phyloP scores from a whole-genome alignment of 305 asterid species.

The Fraxinus latifolia region DNA sequence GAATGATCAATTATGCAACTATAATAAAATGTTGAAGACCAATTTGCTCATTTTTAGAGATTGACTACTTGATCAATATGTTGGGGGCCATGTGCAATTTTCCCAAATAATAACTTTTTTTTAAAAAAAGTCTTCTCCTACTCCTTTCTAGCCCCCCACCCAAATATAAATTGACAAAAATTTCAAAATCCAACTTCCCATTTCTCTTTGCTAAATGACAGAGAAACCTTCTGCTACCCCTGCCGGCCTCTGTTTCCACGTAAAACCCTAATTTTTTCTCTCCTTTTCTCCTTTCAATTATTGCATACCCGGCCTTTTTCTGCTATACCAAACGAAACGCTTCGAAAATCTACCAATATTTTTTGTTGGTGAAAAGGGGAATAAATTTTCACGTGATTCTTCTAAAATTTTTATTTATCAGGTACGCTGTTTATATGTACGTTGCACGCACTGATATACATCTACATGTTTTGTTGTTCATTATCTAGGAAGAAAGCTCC shows the following conservation, averaged over 20 bases:
- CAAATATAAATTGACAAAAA: background rate
- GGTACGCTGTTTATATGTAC: background rate
- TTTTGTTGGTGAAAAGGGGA: slow-evolving; percentile 3
- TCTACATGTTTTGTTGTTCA: background rate
- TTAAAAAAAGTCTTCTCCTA: slow-evolving; percentile 1
- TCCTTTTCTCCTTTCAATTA: background rate
- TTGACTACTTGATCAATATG: background rate
- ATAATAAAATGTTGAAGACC: background rate
- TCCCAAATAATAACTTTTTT: background rate
- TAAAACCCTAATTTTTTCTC: background rate
- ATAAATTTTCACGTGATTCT: slow-evolving; percentile 5
- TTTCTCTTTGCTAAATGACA: background rate
- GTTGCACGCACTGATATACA: background rate
- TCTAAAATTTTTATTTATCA: background rate
- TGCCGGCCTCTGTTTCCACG: background rate
- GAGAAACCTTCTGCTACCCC: background rate
- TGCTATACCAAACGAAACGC: background rate
- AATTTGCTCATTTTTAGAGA: background rate
- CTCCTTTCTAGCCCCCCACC: background rate
- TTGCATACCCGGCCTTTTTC: background rate
- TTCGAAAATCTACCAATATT: background rate
- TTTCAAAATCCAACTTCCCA: background rate
- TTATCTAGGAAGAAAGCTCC: background rate
- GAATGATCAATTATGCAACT: background rate
- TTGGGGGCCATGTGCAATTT: slow-evolving; percentile 21